Evolutionary conservation across 306 rosid species (phyloP), one percentile per base, ranked within the genome.

Genomic region (Echinosophora koreensis): DNA sequence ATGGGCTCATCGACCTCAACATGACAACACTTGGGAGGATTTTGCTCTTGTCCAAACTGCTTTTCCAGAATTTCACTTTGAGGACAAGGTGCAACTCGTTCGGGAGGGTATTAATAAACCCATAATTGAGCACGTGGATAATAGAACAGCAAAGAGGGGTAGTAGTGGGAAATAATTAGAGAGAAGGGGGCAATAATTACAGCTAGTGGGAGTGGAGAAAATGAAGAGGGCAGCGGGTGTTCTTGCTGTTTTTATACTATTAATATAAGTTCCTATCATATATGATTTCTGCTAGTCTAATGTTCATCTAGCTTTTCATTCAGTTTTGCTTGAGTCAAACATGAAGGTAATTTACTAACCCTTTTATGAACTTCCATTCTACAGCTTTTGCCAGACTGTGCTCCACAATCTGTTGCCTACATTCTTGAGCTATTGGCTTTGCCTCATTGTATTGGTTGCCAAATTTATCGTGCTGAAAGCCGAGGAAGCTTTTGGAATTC

Each of bases 341-440:
- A 7, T 63, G 73, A 27, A 64, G 71, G 8, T 32, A 22, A 15
- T 64, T 66, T 38, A 61, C 41, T 39, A 69, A 72, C 58, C 57
- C n/a, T 44, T 38, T 17, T 37, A 49, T 74, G 52, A 77, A 76
- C 61, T 62, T 69, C 55, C 63, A 63, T 82, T 81, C 55, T 84
- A 67, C 97, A 94, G 97, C 95, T 92, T 77, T 86, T 90, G 42
- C 95, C 97, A n/a, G 86, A 90, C 9, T 94, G 97, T 70, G 96
- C 97, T 76, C 97, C 98, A 22, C 88, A 67, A 52, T 94, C 97
- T 50, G 89, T 89, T 59, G 67, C 89, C 71, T 90, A 85, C 88
- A 81, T 94, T 82, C 86, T 92, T 46, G 89, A 89, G 81, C 68
- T 94, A 78, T 85, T 92, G 88, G 68, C 80, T 41, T 51, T 94